Evolutionary conservation across 305 asterid genomes (phyloP).

Genomic region (Fraxinus xanthoxyloides): DNA sequence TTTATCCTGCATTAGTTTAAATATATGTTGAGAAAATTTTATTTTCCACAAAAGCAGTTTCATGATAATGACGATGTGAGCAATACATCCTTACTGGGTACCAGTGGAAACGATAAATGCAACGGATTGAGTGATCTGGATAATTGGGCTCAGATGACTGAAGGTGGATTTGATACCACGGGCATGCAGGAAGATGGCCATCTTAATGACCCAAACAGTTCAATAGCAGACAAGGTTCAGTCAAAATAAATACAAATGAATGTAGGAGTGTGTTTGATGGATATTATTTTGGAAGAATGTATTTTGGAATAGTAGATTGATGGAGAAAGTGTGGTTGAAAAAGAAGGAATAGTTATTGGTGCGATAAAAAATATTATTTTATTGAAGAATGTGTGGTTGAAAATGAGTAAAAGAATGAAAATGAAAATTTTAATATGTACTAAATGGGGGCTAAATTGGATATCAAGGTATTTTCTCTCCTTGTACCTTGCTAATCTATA

Average conservation of each 20-base stretch:
- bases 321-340: no score
- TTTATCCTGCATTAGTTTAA: not conserved
- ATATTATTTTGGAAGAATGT: no score
- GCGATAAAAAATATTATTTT: no score
- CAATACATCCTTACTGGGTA: not conserved
- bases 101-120: slow-evolving; percentile 40
- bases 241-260: no score
- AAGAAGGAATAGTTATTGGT: no score
- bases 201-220: no score
- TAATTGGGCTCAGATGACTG: slow-evolving; percentile 26
- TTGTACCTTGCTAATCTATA: not conserved
- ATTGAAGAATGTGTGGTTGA: no score
- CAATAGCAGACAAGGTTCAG: no score
- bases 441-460: not conserved
- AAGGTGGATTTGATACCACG: slow-evolving; percentile 21
- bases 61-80: slow-evolving; percentile 20
- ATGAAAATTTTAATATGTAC: no score
- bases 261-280: no score
- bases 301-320: no score
- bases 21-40: slow-evolving; percentile 2
- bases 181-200: slow-evolving; percentile 20
- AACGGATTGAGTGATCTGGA: slow-evolving; percentile 41
- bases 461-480: not conserved
- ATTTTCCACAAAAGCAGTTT: slow-evolving; percentile 25
- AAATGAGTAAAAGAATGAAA: no score